Conservation (phyloP, 495 filamentous ascomycete genomes). For the Penicillium roqueforti region DNA sequence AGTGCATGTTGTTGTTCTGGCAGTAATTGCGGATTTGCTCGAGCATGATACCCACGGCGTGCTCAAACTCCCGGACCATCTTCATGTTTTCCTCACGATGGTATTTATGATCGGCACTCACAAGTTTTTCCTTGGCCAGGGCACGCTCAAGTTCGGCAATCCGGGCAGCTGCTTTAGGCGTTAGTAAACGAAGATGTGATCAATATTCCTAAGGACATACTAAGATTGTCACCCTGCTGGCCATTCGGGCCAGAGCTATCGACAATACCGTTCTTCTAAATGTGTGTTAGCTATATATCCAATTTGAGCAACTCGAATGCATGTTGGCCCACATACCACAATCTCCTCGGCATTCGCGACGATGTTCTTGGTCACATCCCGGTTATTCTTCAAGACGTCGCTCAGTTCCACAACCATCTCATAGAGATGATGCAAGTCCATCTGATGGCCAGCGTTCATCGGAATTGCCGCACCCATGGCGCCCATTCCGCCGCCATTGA, state of each 20-base stretch:
- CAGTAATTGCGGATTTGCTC: conserved; percentile 60
- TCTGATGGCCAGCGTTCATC: conserved; percentile 77
- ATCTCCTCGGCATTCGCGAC: conserved; percentile 63
- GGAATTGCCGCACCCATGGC: conserved; percentile 54
- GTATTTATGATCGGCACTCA: conserved; percentile 42
- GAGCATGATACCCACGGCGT: conserved; percentile 51
- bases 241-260: conserved; percentile 42
- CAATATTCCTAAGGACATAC: conserved; percentile 22
- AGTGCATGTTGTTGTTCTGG: conserved; percentile 57
- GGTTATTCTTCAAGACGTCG: conserved; percentile 70
- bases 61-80: conserved; percentile 57
- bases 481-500: conserved; percentile 57
- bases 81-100: conserved; percentile 50
- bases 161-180: conserved; percentile 34
- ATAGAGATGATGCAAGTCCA: conserved; percentile 82
- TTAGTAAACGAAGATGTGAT: not conserved
- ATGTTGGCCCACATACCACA: conserved; percentile 40
- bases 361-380: conserved; percentile 69
- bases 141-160: conserved; percentile 50
- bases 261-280: conserved; percentile 40
- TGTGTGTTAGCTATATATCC: conserved; percentile 13
- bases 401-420: conserved; percentile 78
- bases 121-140: conserved; percentile 47
- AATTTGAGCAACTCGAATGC: not conserved
- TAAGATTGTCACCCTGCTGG: conserved; percentile 46